Percentiles rank a stretch among this genome's conserved stretches.
phyloP scores from a whole-genome alignment of 2,329 filamentous ascomycete species.

The Trichoderma pleuroti region DNA sequence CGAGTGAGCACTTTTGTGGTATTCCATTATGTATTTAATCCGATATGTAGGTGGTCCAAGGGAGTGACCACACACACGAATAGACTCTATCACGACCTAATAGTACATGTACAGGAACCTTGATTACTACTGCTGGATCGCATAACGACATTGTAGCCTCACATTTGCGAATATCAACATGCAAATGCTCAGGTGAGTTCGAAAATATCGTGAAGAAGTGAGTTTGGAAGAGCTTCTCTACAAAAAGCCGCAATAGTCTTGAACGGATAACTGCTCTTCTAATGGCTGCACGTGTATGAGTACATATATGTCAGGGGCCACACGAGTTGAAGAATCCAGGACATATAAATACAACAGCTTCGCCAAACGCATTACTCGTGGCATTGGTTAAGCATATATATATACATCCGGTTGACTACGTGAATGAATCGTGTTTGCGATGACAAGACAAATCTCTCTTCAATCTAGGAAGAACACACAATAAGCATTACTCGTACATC shows the following conservation, averaged over 20 bases:
- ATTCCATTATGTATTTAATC: too few relatives aligned
- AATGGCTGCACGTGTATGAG: background rate
- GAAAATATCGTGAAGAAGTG: background rate
- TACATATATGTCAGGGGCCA: background rate
- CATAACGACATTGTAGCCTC: too few relatives aligned
- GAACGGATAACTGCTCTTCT: background rate
- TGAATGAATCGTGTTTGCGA: background rate
- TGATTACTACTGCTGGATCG: too few relatives aligned
- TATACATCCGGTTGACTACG: background rate
- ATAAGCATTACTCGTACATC: background rate
- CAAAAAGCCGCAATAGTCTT: background rate
- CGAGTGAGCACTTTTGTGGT: too few relatives aligned
- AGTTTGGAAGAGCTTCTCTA: background rate
- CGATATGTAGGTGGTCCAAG: too few relatives aligned
- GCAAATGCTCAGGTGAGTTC: too few relatives aligned
- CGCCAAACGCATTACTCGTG: background rate
- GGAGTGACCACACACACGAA: too few relatives aligned
- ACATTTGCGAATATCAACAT: too few relatives aligned
- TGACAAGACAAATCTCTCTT: background rate
- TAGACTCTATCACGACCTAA: too few relatives aligned
- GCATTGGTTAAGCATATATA: background rate
- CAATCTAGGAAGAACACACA: background rate
- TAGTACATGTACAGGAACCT: too few relatives aligned
- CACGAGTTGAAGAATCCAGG: background rate
- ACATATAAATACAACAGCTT: background rate